Conservation (phyloP, 805 yeast species). For the Debaryomyces maramus region DNA sequence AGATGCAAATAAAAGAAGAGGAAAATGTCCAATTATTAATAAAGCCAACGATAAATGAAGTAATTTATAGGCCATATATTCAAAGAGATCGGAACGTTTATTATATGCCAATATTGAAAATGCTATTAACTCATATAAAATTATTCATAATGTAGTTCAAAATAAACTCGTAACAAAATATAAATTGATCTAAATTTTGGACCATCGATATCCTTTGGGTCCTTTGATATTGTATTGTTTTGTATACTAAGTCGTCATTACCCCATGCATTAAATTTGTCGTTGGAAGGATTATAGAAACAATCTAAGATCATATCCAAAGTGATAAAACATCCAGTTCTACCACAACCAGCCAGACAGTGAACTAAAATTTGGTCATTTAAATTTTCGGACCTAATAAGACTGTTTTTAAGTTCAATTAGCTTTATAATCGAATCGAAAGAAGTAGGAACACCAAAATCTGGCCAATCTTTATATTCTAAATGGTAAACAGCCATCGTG, state of each 20-base stretch:
- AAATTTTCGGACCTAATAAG: conserved; percentile 15
- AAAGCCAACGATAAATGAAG: too few species aligned
- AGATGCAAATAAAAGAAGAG: too few species aligned
- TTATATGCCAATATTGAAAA: too few species aligned
- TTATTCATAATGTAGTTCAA: conserved; percentile 20
- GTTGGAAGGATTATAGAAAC: conserved; percentile 14
- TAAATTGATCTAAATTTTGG: conserved; percentile 73
- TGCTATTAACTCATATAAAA: conserved; percentile 1
- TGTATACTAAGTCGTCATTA: conserved; percentile 55
- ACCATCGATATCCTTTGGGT: conserved; percentile 82
- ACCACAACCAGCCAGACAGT: conserved; percentile 64
- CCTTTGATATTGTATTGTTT: conserved; percentile 65
- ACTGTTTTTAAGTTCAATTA: conserved; percentile 35
- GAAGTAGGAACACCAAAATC: conserved; percentile 45
- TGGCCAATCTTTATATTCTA: conserved; percentile 47
- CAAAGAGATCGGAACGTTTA: too few species aligned
- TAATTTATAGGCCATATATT: too few species aligned
- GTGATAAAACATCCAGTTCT: conserved; percentile 55
- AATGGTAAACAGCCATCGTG: conserved; percentile 29
- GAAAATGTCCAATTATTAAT: too few species aligned
- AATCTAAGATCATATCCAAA: conserved; percentile 40
- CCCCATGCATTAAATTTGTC: conserved; percentile 19
- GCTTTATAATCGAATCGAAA: conserved; percentile 28
- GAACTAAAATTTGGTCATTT: conserved; percentile 34
- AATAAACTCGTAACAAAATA: conserved; percentile 70